Percentiles rank a stretch among this genome's conserved stretches.
These are phyloP conservation scores for Podospora tetraspora DNA, from an alignment of 495 filamentous ascomycete genomes.

Conservation along the genomic window DNA sequence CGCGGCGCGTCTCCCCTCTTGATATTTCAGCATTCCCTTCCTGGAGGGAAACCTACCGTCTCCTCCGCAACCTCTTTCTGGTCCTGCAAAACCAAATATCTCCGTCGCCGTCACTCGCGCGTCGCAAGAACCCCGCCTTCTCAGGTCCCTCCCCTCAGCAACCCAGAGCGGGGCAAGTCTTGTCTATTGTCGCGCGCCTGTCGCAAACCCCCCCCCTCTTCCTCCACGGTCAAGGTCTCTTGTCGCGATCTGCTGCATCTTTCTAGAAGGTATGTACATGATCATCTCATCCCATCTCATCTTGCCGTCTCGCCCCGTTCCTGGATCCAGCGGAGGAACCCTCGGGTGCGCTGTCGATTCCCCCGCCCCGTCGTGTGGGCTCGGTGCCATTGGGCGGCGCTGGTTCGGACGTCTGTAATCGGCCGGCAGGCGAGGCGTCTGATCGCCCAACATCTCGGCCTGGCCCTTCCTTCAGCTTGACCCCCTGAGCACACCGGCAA, in stretches of 20 bases:
- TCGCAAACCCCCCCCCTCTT: slow-evolving; percentile 7
- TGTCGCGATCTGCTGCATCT: slow-evolving; percentile 4
- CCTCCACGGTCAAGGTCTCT: background rate
- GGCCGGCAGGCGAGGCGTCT: slow-evolving; percentile 26
- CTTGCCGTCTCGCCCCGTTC: slow-evolving; percentile 1
- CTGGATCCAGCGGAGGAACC: slow-evolving; percentile 21
- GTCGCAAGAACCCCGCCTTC: slow-evolving; percentile 1
- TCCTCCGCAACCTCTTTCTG: background rate
- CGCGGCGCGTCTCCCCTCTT: background rate
- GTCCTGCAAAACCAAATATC: background rate
- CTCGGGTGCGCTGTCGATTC: slow-evolving; percentile 15
- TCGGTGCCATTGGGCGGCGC: slow-evolving; percentile 1
- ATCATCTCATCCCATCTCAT: slow-evolving; percentile 3
- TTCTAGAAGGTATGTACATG: slow-evolving; percentile 4
- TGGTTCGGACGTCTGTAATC: background rate
- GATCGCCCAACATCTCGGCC: slow-evolving; percentile 24
- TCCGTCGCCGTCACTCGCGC: background rate
- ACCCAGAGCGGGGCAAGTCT: slow-evolving; percentile 18
- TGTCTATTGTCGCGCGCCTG: slow-evolving; percentile 13
- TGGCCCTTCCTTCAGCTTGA: background rate
- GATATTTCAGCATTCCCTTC: background rate
- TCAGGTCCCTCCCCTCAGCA: background rate
- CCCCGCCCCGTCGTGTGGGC: background rate
- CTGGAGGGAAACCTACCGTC: background rate
- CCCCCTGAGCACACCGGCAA: background rate